phyloP scores from a whole-genome alignment of 441 rosid genomes.

The Sinapis alba region DNA sequence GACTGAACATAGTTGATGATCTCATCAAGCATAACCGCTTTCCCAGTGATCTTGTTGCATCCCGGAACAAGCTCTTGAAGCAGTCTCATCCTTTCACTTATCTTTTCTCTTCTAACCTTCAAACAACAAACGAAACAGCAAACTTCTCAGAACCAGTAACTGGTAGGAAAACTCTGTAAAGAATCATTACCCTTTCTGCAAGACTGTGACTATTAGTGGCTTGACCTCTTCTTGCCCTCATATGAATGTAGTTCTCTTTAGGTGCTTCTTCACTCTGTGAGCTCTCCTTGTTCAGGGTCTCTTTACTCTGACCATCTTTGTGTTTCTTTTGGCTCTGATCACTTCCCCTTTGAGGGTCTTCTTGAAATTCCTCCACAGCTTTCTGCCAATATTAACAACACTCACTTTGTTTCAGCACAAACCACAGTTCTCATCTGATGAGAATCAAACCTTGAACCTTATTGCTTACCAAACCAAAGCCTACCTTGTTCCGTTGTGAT shows the following conservation, averaged over 20 bases:
- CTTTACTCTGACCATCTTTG: slow-evolving; percentile 61
- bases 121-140: slow-evolving; percentile 5
- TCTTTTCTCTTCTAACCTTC: slow-evolving; percentile 80
- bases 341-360: slow-evolving; percentile 52
- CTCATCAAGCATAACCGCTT: slow-evolving; percentile 87
- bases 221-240: slow-evolving; percentile 94
- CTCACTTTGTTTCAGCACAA: slow-evolving; percentile 13
- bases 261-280: slow-evolving; percentile 69
- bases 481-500: slow-evolving; percentile 43
- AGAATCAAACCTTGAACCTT: slow-evolving; percentile 5
- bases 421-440: neutral
- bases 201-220: slow-evolving; percentile 98
- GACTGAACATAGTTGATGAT: slow-evolving; percentile 85
- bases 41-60: slow-evolving; percentile 84
- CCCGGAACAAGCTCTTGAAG: slow-evolving; percentile 84
- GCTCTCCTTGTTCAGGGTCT: slow-evolving; percentile 56
- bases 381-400: slow-evolving; percentile 45
- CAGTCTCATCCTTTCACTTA: slow-evolving; percentile 75
- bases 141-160: slow-evolving; percentile 13
- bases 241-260: slow-evolving; percentile 78
- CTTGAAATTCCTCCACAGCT: slow-evolving; percentile 55
- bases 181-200: slow-evolving; percentile 78
- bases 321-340: slow-evolving; percentile 64
- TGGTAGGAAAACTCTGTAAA: neutral
- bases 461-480: neutral